Conservation (phyloP, 2,329 filamentous ascomycete species). For the Rhynchosporium graminicola region DNA sequence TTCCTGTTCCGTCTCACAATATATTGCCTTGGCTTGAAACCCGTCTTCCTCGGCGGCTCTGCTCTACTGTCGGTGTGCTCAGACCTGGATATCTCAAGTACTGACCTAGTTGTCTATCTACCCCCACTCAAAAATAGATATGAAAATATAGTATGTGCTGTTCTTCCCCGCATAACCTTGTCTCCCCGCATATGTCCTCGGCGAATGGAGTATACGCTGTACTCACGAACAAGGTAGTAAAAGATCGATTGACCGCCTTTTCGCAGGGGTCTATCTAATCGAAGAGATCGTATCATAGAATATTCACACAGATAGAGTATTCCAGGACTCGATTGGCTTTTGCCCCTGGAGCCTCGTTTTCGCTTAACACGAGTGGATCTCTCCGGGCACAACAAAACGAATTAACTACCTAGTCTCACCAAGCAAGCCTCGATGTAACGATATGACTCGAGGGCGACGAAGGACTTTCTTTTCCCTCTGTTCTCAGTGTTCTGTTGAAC, state of each 20-base stretch:
- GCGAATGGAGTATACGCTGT: neutral
- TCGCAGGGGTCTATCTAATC: too few relatives aligned
- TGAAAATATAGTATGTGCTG: neutral
- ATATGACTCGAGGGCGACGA: neutral
- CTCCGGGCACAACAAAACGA: neutral
- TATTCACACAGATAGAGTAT: neutral
- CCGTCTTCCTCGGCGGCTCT: too few relatives aligned
- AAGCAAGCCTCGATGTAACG: neutral
- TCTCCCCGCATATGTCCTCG: neutral
- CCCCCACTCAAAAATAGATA: neutral
- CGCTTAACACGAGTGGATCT: neutral
- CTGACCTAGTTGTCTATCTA: too few relatives aligned
- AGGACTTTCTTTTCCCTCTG: neutral
- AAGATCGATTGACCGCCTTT: neutral
- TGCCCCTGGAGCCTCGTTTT: neutral
- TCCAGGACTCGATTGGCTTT: neutral
- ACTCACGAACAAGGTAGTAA: neutral
- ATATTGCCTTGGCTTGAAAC: neutral
- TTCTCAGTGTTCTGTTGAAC: neutral
- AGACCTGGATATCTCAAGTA: too few relatives aligned
- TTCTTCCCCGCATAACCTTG: conserved; percentile 6
- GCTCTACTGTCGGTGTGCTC: too few relatives aligned
- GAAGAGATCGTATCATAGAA: neutral
- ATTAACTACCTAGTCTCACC: neutral
- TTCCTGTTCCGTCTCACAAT: conserved; percentile 2